phyloP scores from a whole-genome alignment of 2,329 filamentous ascomycete genomes.

The Colletotrichum spaethianum region DNA sequence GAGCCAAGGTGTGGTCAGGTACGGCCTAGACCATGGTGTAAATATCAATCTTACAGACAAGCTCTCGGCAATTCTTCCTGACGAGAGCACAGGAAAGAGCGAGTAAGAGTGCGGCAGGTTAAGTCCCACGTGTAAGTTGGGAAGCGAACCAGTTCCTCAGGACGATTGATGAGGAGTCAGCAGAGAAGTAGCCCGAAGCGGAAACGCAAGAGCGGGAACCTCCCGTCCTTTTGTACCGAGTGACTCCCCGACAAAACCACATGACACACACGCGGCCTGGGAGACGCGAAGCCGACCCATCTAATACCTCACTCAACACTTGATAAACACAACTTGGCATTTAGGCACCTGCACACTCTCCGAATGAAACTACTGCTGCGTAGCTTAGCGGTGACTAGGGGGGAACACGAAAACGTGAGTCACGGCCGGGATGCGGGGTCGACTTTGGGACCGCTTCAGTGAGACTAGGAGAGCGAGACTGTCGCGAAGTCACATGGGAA shows the following conservation, averaged over 20 bases:
- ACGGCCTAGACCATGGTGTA: neutral
- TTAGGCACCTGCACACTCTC: neutral
- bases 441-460: neutral
- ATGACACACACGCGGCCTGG: neutral
- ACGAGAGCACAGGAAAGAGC: neutral
- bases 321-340: neutral
- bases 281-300: neutral
- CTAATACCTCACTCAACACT: neutral
- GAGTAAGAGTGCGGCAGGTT: neutral
- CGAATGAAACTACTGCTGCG: neutral
- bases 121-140: neutral
- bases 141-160: neutral
- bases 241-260: slow-evolving; percentile 10
- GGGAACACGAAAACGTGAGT: slow-evolving; percentile 45
- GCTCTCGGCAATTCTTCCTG: neutral
- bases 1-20: neutral
- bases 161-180: slow-evolving; percentile 16
- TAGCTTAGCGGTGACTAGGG: neutral
- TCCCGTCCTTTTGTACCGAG: slow-evolving; percentile 32
- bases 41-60: neutral
- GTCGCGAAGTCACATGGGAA: slow-evolving; percentile 50
- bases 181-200: slow-evolving; percentile 12
- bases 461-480: slow-evolving; percentile 44
- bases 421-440: slow-evolving; percentile 41
- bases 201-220: slow-evolving; percentile 17